Evolutionary conservation across 2,329 filamentous ascomycete genomes (phyloP).

Genomic region (Penicillium sp.): DNA sequence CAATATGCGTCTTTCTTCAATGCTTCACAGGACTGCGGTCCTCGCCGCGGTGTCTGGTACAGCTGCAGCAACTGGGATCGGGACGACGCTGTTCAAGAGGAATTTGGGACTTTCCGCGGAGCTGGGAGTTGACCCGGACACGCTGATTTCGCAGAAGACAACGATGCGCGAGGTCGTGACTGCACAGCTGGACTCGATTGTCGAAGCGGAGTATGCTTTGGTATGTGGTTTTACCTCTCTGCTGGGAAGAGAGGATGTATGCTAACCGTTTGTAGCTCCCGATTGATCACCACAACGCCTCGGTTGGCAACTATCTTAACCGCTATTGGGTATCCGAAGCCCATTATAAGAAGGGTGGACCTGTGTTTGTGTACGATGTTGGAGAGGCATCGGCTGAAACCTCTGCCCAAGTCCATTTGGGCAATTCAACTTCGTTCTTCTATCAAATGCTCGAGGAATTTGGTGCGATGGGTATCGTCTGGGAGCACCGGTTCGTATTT

Average conservation of each 20-base stretch:
- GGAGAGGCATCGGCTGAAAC: slow-evolving; percentile 45
- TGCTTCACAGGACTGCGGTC: background rate
- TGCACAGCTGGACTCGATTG: background rate
- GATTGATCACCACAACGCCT: slow-evolving; percentile 32
- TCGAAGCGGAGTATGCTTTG: slow-evolving; percentile 5
- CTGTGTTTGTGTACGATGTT: slow-evolving; percentile 49
- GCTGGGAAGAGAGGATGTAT: background rate
- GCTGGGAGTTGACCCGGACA: slow-evolving; percentile 16
- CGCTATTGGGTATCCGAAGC: slow-evolving; percentile 54
- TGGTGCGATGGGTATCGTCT: slow-evolving; percentile 39
- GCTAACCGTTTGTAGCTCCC: slow-evolving; percentile 26
- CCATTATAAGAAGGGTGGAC: slow-evolving; percentile 57
- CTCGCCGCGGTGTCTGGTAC: slow-evolving; percentile 13
- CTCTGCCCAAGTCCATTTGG: slow-evolving; percentile 39
- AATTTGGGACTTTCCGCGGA: slow-evolving; percentile 20
- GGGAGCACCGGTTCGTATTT: slow-evolving; percentile 42
- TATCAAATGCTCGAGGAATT: slow-evolving; percentile 34
- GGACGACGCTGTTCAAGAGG: slow-evolving; percentile 7
- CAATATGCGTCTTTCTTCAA: slow-evolving; percentile 10
- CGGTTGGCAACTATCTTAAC: slow-evolving; percentile 52
- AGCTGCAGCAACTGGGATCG: background rate
- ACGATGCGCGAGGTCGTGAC: slow-evolving; percentile 6
- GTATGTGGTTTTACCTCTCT: slow-evolving; percentile 1
- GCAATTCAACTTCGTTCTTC: slow-evolving; percentile 32
- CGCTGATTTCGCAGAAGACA: slow-evolving; percentile 8